phyloP scores from a whole-genome alignment of 768 basidiomycete genomes.

The Agaricus sinodeliciosus region DNA sequence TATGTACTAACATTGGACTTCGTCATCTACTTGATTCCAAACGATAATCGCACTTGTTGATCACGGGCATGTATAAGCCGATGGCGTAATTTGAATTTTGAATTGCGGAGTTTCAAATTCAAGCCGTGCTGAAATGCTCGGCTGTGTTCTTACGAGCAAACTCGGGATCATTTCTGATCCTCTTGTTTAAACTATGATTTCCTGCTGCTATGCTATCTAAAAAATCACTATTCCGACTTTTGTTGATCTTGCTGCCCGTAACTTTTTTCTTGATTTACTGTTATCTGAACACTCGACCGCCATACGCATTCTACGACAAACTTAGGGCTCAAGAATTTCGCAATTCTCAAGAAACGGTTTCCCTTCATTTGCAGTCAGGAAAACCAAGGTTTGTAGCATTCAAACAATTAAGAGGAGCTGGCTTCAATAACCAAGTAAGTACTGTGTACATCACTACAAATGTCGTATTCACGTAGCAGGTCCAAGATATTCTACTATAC shows the following conservation, averaged over 20 bases:
- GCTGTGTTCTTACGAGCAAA: too few relatives aligned
- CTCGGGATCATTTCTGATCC: not conserved
- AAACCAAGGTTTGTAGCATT: conserved; percentile 35
- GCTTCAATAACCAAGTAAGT: conserved; percentile 41
- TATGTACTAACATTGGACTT: too few relatives aligned
- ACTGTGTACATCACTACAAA: not conserved
- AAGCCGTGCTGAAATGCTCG: too few relatives aligned
- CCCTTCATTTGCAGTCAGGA: conserved; percentile 12
- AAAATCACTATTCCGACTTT: not conserved
- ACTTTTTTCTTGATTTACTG: conserved; percentile 19
- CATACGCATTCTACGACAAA: conserved; percentile 29
- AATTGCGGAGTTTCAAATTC: too few relatives aligned
- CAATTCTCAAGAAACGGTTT: conserved; percentile 21
- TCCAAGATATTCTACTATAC: conserved; percentile 38
- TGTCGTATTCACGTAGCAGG: conserved; percentile 18
- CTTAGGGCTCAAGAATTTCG: conserved; percentile 24
- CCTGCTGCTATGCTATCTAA: not conserved
- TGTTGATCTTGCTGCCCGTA: not conserved
- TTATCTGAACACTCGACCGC: conserved; percentile 29
- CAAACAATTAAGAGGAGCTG: conserved; percentile 39
- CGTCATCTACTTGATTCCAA: too few relatives aligned
- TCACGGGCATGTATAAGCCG: too few relatives aligned
- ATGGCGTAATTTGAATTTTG: too few relatives aligned
- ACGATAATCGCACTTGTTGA: too few relatives aligned
- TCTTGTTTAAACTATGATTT: not conserved